Percentiles rank a stretch among this genome's conserved stretches.
phyloP scores from a whole-genome alignment of 345 rosid genomes.

The Euphorbia peplus region DNA sequence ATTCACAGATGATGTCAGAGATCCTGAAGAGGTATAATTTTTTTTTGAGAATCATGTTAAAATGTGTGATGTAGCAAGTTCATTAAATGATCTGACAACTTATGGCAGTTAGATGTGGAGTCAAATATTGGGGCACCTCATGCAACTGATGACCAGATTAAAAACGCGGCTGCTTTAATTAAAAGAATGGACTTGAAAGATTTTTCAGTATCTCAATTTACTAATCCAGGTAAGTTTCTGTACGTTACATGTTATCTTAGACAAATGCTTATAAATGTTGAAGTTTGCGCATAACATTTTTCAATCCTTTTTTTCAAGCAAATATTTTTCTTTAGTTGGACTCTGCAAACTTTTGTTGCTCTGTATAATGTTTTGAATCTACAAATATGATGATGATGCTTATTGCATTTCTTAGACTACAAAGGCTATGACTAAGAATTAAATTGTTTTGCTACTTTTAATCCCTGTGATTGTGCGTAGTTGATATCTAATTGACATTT shows the following conservation, averaged over 20 bases:
- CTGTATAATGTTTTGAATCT: neutral
- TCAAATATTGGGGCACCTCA: conserved; percentile 45
- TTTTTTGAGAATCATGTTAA: conserved; percentile 14
- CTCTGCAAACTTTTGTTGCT: neutral
- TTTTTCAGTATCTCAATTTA: conserved; percentile 71
- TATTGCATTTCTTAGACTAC: neutral
- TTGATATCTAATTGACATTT: neutral
- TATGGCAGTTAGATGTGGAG: conserved; percentile 51
- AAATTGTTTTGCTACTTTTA: neutral
- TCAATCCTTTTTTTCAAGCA: neutral
- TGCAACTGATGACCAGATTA: conserved; percentile 72
- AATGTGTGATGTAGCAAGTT: conserved; percentile 15
- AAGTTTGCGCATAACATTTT: neutral
- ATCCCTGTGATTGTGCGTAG: neutral
- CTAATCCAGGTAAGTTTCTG: conserved; percentile 68
- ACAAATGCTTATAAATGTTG: neutral
- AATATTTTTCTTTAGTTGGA: neutral
- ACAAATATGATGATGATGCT: neutral
- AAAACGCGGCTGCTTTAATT: conserved; percentile 66
- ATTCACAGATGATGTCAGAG: conserved; percentile 81
- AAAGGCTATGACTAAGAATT: neutral
- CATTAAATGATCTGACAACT: conserved; percentile 19
- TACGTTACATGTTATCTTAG: neutral
- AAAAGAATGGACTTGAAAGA: conserved; percentile 74
- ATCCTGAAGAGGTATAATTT: conserved; percentile 66